Evolutionary conservation across 805 yeast species (phyloP).

Genomic region (Teunomyces lycoperdinae): DNA sequence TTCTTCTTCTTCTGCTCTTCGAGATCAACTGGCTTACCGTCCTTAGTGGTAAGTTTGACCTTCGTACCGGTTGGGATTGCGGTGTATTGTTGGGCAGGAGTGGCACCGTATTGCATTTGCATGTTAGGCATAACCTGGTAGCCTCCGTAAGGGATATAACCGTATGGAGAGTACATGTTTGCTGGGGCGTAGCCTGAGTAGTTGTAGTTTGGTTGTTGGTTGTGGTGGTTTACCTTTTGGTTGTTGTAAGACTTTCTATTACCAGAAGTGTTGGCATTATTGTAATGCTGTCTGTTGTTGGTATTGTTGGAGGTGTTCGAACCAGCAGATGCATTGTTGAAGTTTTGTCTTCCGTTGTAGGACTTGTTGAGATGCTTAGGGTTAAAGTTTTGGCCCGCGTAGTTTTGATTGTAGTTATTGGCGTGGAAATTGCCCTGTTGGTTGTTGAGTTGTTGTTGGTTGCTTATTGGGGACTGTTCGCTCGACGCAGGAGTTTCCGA

Average conservation of each 20-base stretch:
- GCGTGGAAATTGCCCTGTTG: constrained; percentile 8
- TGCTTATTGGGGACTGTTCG: background rate
- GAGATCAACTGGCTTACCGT: constrained; percentile 41
- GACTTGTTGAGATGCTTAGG: constrained; percentile 4
- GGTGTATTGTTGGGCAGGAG: constrained; percentile 8
- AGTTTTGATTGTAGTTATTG: constrained; percentile 6
- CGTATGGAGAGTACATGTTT: constrained; percentile 23
- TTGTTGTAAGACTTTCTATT: constrained; percentile 4
- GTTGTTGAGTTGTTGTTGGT: constrained; percentile 4
- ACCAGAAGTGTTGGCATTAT: constrained; percentile 7
- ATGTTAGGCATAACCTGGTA: constrained; percentile 19
- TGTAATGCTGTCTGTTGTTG: constrained; percentile 6
- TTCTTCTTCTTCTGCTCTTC: constrained; percentile 37
- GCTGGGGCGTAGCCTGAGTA: constrained; percentile 21
- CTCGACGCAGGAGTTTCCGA: constrained; percentile 5
- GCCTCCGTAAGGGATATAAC: constrained; percentile 26
- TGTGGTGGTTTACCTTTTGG: constrained; percentile 17
- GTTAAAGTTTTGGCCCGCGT: background rate
- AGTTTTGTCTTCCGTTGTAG: constrained; percentile 12
- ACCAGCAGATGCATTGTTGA: constrained; percentile 12
- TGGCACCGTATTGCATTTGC: constrained; percentile 6
- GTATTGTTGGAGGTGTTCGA: constrained; percentile 6
- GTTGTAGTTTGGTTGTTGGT: constrained; percentile 18
- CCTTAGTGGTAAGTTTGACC: constrained; percentile 41
- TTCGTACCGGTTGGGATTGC: constrained; percentile 18